These are phyloP conservation scores for Vigna nakashimae DNA, from an alignment of 306 rosid genomes.

Conservation along the genomic window DNA sequence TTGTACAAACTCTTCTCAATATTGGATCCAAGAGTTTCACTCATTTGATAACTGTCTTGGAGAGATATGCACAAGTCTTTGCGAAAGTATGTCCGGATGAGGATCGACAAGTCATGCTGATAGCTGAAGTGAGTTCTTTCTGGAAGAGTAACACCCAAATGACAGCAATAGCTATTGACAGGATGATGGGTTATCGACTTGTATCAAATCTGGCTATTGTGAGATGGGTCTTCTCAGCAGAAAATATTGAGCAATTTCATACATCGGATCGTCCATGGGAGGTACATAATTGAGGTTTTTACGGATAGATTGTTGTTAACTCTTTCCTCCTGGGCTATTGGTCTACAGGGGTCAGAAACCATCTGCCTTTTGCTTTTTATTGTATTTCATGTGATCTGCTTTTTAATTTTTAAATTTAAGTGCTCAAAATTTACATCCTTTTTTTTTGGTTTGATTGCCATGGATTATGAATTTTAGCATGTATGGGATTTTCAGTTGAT, in stretches of 20 bases:
- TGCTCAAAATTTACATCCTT: neutral
- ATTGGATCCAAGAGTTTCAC: constrained; percentile 98
- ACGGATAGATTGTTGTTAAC: constrained; percentile 20
- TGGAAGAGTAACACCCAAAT: constrained; percentile 96
- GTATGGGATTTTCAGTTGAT: constrained; percentile 15
- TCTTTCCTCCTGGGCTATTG: constrained; percentile 2
- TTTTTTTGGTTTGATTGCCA: constrained; percentile 2
- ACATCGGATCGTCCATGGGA: constrained; percentile 96
- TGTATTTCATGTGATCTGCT: constrained; percentile 20
- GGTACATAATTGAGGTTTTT: constrained; percentile 56
- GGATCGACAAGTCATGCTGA: constrained; percentile 91
- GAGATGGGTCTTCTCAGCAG: constrained; percentile 92
- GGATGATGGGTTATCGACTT: constrained; percentile 99
- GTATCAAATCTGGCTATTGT: constrained; percentile 93
- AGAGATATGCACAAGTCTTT: constrained; percentile 92
- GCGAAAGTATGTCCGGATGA: constrained; percentile 81
- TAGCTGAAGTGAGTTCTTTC: constrained; percentile 77
- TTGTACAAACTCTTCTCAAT: constrained; percentile 85
- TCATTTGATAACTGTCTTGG: constrained; percentile 93
- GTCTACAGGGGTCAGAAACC: neutral
- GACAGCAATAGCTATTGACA: constrained; percentile 93
- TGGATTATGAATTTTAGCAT: neutral
- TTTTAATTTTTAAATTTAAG: constrained; percentile 27
- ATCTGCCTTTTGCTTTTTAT: constrained; percentile 20
- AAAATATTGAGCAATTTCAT: constrained; percentile 86